A percentile compares a stretch with the other conserved stretches of the same genome.
Evolutionary conservation across 2,329 filamentous ascomycete species (phyloP).

Genomic region (Hypoxylon sp.): DNA sequence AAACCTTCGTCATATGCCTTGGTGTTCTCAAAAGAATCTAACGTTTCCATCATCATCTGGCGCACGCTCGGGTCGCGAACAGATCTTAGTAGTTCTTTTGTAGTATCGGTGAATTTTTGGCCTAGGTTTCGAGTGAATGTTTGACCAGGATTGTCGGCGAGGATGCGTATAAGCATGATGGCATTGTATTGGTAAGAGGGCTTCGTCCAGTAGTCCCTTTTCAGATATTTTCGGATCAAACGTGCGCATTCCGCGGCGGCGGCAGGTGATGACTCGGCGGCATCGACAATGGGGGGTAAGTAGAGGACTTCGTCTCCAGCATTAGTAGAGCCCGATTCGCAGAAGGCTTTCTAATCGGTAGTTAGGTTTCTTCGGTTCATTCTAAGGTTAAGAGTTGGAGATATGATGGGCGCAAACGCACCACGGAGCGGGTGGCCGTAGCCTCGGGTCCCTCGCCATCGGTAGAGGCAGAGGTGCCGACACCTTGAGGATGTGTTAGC

Average conservation of each 20-base stretch:
- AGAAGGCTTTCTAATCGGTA: slow-evolving; percentile 77
- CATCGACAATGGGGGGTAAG: slow-evolving; percentile 93
- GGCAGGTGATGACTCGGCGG: slow-evolving; percentile 89
- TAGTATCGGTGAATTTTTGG: slow-evolving; percentile 81
- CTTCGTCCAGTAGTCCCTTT: slow-evolving; percentile 75
- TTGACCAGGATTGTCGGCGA: slow-evolving; percentile 90
- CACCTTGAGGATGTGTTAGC: slow-evolving; percentile 29
- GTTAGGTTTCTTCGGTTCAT: slow-evolving; percentile 40
- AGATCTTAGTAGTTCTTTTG: slow-evolving; percentile 81
- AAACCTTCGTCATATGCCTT: slow-evolving; percentile 83
- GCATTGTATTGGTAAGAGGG: slow-evolving; percentile 92
- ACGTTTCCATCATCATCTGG: slow-evolving; percentile 88
- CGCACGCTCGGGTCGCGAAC: slow-evolving; percentile 82
- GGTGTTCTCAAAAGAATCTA: slow-evolving; percentile 81
- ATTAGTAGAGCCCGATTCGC: slow-evolving; percentile 77
- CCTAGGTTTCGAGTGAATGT: slow-evolving; percentile 95
- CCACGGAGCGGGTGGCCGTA: slow-evolving; percentile 75
- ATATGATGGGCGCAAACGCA: slow-evolving; percentile 59
- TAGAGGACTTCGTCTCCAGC: slow-evolving; percentile 90
- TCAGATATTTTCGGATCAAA: slow-evolving; percentile 85
- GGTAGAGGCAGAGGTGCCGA: slow-evolving; percentile 50
- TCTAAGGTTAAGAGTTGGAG: slow-evolving; percentile 21
- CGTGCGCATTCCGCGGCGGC: slow-evolving; percentile 87
- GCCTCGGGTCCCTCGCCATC: slow-evolving; percentile 75
- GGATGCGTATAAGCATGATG: slow-evolving; percentile 93